These are phyloP conservation scores for Ceratorhiza oryzae-sativae DNA, from an alignment of 1,284 basidiomycete species.

Conservation along the genomic window DNA sequence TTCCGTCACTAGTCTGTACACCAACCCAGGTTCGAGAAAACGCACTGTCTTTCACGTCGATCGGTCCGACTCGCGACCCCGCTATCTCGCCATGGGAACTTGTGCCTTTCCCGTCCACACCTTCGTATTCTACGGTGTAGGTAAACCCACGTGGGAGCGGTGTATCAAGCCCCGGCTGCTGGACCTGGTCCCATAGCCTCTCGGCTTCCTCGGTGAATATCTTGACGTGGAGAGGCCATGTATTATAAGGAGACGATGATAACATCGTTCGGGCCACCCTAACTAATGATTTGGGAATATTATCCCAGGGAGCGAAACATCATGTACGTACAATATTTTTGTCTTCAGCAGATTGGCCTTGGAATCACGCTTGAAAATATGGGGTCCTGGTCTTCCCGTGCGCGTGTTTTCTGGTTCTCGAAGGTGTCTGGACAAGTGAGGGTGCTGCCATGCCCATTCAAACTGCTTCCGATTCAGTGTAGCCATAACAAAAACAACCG, in stretches of 20 bases:
- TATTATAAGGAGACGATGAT: constrained; percentile 41
- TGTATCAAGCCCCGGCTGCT: constrained; percentile 41
- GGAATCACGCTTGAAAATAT: constrained; percentile 42
- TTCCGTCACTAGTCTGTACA: neutral
- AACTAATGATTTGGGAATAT: neutral
- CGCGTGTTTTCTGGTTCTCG: constrained; percentile 46
- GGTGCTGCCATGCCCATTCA: constrained; percentile 81
- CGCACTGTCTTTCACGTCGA: constrained; percentile 70
- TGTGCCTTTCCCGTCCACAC: constrained; percentile 66
- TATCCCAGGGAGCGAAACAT: neutral
- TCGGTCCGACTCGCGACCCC: constrained; percentile 61
- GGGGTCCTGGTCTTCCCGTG: constrained; percentile 3
- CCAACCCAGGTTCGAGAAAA: constrained; percentile 1
- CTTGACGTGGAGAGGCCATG: constrained; percentile 44
- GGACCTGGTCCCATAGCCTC: constrained; percentile 50
- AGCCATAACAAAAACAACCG: neutral
- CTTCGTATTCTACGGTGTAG: constrained; percentile 66
- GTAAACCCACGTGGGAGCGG: constrained; percentile 62
- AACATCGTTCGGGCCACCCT: constrained; percentile 48
- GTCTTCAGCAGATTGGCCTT: constrained; percentile 33
- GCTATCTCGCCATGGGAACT: constrained; percentile 54
- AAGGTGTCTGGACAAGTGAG: constrained; percentile 64
- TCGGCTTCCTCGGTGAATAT: constrained; percentile 42
- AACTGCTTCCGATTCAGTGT: constrained; percentile 50
- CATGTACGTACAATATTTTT: constrained; percentile 39